Evolutionary conservation across 164 flowering plant species (phyloP), one percentile per base, ranked within the genome.

Genomic region (Liquidambar formosana): DNA sequence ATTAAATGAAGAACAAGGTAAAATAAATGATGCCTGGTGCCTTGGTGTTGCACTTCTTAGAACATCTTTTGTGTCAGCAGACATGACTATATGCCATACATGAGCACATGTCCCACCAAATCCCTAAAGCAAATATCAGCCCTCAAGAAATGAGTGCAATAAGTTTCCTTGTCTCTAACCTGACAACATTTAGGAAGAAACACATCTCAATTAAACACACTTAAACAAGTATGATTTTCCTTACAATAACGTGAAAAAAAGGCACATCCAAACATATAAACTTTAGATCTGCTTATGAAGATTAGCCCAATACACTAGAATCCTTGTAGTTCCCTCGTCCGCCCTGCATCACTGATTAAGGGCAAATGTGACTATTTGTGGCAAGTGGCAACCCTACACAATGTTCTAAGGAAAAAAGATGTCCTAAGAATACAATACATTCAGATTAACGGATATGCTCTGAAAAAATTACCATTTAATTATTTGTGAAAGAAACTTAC

Each of bases 401-500:
- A 49, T 49, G 53, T 49, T 49, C 53, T 15, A 3, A 49, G n/a
- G 53, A 15, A 12, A 5, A 15, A 49, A 49, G n/a, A 49, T 49
- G 53, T 15, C n/a, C 21, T 13, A 49, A 49, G 53, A 15, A 49
- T 0, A 54, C 10, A 59, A 14, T 2, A 33, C 41, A 33, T 48
- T 45, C 18, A 41, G 16, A 25, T 18, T 6, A 25, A 28, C 9
- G 25, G 41, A 57, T 25, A 14, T 16, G 8, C 18, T 13, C 14
- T 14, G 45, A 25, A n/a, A 11, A 41, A 57, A 6, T 16, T 10
- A 45, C 2, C 15, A 21, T 25, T n/a, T 12, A 11, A 41, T 0
- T 38, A 21, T 23, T 4, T 45, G 27, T 11, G 13, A 8, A 51
- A 21, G 6, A 28, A 1, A 19, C 66, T 38, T 77, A 89, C 99